phyloP scores from a whole-genome alignment of 1,284 basidiomycete species.

The Ceratobasidium sp. region DNA sequence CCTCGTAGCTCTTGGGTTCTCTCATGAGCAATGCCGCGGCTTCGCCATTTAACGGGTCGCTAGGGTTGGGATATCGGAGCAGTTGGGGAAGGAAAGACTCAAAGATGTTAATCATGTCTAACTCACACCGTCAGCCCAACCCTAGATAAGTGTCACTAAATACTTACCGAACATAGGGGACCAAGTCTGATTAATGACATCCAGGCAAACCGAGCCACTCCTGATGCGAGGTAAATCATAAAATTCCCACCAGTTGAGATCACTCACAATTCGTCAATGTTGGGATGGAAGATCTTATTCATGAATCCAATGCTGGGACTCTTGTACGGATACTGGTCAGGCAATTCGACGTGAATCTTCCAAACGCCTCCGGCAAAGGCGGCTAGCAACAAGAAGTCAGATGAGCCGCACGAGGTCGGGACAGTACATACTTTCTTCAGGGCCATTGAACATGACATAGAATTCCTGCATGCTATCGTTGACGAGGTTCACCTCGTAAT shows the following conservation, averaged over 20 bases:
- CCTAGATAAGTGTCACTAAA: conserved; percentile 33
- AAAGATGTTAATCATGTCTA: conserved; percentile 99
- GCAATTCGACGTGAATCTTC: conserved; percentile 99
- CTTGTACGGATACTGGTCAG: conserved; percentile 98
- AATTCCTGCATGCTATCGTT: conserved; percentile 99
- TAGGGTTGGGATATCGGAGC: conserved; percentile 95
- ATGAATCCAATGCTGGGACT: conserved; percentile 99
- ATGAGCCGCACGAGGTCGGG: conserved; percentile 21
- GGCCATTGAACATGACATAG: conserved; percentile 94
- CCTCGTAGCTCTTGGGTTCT: conserved; percentile 92
- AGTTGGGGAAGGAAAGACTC: conserved; percentile 98
- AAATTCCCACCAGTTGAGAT: conserved; percentile 35
- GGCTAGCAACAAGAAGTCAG: conserved; percentile 60
- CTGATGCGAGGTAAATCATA: conserved; percentile 54
- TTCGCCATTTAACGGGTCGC: conserved; percentile 97
- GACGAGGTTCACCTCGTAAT: conserved; percentile 95
- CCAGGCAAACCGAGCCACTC: conserved; percentile 92
- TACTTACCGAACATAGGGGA: conserved; percentile 94
- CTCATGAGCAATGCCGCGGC: conserved; percentile 96
- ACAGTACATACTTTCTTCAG: conserved; percentile 83
- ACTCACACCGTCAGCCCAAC: conserved; percentile 26
- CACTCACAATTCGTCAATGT: conserved; percentile 91
- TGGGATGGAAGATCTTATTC: conserved; percentile 99
- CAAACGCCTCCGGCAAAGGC: conserved; percentile 95
- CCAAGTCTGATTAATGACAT: conserved; percentile 99